Conservation (phyloP, 73 alveolate genomes). For the Paramecium sonneborni region DNA sequence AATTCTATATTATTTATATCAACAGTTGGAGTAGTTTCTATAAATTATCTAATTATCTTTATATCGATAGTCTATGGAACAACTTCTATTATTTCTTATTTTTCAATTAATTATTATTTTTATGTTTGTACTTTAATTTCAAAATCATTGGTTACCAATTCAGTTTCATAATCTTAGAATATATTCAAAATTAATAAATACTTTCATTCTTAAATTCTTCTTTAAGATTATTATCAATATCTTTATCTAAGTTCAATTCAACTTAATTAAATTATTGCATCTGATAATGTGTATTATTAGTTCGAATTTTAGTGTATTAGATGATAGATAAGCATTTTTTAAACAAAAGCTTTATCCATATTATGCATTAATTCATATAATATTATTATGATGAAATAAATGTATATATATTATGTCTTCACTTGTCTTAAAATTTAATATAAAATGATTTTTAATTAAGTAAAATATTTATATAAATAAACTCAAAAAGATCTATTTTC, state of each 20-base stretch:
- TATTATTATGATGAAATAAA: not conserved
- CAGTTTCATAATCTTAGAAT: not conserved
- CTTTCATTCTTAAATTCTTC: not conserved
- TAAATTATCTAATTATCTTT: not conserved
- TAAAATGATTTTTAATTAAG: not conserved
- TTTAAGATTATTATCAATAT: not conserved
- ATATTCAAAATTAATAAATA: not conserved
- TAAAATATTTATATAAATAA: not conserved
- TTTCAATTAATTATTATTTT: not conserved
- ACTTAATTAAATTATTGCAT: not conserved
- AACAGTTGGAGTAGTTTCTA: not conserved
- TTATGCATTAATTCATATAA: not conserved
- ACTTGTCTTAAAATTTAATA: not conserved
- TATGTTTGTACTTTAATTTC: not conserved
- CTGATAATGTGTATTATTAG: not conserved
- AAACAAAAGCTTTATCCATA: not conserved
- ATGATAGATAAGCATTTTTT: not conserved
- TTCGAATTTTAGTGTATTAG: not conserved
- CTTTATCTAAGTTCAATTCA: not conserved
- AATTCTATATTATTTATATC: not conserved
- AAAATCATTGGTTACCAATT: not conserved
- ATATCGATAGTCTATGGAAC: not conserved
- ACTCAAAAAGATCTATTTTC: not conserved
- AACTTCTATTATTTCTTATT: not conserved
- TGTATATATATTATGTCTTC: too few relatives aligned